Evolutionary conservation across 208 protist species (phyloP).

Genomic region (Crithidia mellificae): DNA sequence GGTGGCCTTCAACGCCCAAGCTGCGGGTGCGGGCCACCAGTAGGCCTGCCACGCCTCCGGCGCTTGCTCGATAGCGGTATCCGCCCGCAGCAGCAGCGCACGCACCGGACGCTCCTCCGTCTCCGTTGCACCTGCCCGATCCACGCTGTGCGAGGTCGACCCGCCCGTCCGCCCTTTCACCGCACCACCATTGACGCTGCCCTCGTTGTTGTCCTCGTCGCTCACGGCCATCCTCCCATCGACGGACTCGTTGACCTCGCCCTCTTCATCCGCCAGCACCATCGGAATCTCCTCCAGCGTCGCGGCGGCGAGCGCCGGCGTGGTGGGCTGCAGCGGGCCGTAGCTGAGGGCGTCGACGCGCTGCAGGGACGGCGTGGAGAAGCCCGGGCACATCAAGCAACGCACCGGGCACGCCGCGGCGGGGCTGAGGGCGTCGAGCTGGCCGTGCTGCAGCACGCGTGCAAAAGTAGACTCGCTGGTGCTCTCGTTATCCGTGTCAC

Average conservation of each 20-base stretch:
- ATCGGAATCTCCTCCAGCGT: not conserved
- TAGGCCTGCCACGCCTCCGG: conserved; percentile 26
- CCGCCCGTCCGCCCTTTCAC: too few species aligned
- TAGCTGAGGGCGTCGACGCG: conserved; percentile 63
- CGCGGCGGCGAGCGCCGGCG: not conserved
- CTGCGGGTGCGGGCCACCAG: not conserved
- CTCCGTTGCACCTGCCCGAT: not conserved
- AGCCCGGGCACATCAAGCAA: conserved; percentile 58
- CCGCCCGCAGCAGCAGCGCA: conserved; percentile 48
- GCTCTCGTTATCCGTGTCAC: not conserved
- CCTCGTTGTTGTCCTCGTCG: not conserved
- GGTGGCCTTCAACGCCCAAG: conserved; percentile 7
- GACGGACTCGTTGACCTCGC: not conserved
- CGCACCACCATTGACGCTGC: not conserved
- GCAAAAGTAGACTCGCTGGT: conserved; percentile 21
- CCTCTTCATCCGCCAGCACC: not conserved
- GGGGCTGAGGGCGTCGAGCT: conserved; percentile 38
- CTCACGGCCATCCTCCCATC: not conserved
- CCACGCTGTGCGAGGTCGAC: not conserved
- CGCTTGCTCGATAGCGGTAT: conserved; percentile 41
- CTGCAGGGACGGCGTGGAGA: conserved; percentile 55
- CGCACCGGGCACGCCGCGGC: conserved; percentile 32
- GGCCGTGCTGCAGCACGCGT: conserved; percentile 17
- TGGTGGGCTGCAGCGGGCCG: conserved; percentile 41
- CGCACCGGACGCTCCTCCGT: not conserved